Evolutionary conservation across 1,284 basidiomycete species (phyloP), one percentile per base, ranked within the genome.

Genomic region (Leucoagaricus sp.): DNA sequence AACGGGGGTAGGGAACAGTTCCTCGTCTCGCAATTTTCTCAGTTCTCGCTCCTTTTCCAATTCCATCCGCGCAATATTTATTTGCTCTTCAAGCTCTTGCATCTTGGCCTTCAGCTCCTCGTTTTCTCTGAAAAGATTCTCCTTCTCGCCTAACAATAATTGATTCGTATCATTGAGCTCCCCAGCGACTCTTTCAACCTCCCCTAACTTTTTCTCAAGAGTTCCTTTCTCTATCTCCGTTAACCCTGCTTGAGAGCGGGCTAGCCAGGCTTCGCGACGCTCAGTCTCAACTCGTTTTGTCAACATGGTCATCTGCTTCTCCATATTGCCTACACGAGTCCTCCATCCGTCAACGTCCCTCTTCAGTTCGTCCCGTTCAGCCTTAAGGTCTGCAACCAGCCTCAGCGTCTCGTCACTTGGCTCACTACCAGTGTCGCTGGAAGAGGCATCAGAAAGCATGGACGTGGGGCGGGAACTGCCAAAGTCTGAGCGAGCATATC

Each of bases 301-400:
- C 21, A 91, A 74, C 17, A 84, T 68, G 38, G 71, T 69, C 19
- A 81, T 71, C 61, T 87, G 86, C 58, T 79, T 83, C 61, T 91
- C 86, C 59, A 87, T 75, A 65, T 89, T 86, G 15, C 74, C 76
- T 34, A 91, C 84, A 26, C 89, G 80, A 28, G 73, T 80, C 57
- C 87, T 78, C 87, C 89, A 91, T 0, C 86, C 88, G 61, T 89
- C 85, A 0, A 89, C 82, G 67, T 92, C 90, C 49, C 79, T 78
- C 70, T 86, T 90, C 51, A 93, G 75, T 61, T 91, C 88, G 64
- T 93, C 90, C 17, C 91, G 78, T 66, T 93, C 90, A 0, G 82
- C 77, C 65, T 90, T 91, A 61, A 93, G 77, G 67, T 93, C 90
- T 1, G 85, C 76, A 47, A 92, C 77, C 42, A 91, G 76, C 63